phyloP scores from a whole-genome alignment of 2,329 filamentous ascomycete species.

The Cladosporium phlei region DNA sequence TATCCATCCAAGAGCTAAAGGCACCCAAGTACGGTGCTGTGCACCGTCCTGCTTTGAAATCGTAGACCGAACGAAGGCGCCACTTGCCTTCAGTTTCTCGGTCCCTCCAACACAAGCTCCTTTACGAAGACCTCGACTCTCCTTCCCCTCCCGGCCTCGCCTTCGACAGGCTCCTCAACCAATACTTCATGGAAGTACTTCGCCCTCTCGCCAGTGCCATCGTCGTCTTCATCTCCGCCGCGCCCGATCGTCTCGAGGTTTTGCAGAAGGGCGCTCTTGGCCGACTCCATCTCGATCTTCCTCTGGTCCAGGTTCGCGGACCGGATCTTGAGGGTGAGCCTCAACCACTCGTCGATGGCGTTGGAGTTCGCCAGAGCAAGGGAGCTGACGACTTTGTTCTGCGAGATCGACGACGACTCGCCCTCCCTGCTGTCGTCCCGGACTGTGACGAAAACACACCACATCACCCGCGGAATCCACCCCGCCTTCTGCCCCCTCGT shows the following conservation, averaged over 20 bases:
- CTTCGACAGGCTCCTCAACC: too few relatives aligned
- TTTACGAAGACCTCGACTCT: neutral
- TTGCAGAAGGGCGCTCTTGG: too few relatives aligned
- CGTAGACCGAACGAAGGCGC: too few relatives aligned
- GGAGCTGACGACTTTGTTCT: neutral
- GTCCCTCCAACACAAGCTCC: neutral
- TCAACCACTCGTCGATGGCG: conserved; percentile 1
- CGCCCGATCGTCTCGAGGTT: too few relatives aligned
- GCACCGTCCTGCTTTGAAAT: too few relatives aligned
- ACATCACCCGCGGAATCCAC: neutral
- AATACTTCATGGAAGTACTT: neutral
- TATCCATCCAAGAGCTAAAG: too few relatives aligned
- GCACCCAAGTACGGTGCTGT: too few relatives aligned
- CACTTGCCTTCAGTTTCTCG: too few relatives aligned
- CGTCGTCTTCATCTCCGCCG: neutral
- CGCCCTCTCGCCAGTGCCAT: neutral
- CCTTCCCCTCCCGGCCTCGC: too few relatives aligned
- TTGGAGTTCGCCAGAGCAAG: neutral
- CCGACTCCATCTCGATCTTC: too few relatives aligned
- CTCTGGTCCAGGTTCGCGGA: neutral
- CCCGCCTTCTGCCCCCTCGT: conserved; percentile 1
- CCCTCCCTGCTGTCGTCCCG: neutral
- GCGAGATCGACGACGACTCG: neutral
- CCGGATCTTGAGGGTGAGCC: neutral
- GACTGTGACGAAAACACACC: neutral